Conservation (phyloP, 2,329 filamentous ascomycete species). For the Intubia oerlemansii region DNA sequence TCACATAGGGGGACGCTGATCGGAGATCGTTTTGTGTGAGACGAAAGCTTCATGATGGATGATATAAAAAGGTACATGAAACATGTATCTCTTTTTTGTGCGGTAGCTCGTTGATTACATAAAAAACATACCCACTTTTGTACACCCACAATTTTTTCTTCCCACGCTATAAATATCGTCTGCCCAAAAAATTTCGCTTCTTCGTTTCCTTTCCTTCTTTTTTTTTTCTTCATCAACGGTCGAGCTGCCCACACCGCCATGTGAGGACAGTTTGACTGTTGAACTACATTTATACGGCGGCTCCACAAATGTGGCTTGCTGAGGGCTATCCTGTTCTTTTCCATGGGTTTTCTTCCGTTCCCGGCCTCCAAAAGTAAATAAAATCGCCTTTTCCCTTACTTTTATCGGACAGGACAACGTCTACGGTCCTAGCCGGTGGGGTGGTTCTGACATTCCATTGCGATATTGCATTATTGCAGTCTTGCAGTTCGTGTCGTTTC, state of each 20-base stretch:
- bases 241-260: constrained; percentile 24
- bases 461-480: too few relatives aligned
- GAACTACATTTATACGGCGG: constrained; percentile 16
- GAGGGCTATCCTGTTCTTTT: constrained; percentile 24
- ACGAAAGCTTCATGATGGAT: too few relatives aligned
- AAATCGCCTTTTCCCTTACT: constrained; percentile 22
- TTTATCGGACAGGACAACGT: constrained; percentile 21
- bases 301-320: constrained; percentile 33
- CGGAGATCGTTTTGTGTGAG: too few relatives aligned
- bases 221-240: constrained; percentile 17
- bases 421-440: constrained; percentile 28
- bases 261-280: constrained; percentile 22
- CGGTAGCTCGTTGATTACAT: background rate
- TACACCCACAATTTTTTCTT: too few relatives aligned
- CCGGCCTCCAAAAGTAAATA: constrained; percentile 27
- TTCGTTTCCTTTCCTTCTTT: constrained; percentile 10
- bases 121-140: background rate
- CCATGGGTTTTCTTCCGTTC: constrained; percentile 33
- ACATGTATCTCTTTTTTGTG: background rate
- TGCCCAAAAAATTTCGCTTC: background rate
- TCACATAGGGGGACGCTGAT: too few relatives aligned
- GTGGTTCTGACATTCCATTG: constrained; percentile 22
- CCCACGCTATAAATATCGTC: constrained; percentile 4
- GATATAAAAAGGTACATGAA: too few relatives aligned
- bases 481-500: too few relatives aligned